Base-by-base conservation (phyloP, 768 basidiomycete species). In the Crucibulum laeve region DNA sequence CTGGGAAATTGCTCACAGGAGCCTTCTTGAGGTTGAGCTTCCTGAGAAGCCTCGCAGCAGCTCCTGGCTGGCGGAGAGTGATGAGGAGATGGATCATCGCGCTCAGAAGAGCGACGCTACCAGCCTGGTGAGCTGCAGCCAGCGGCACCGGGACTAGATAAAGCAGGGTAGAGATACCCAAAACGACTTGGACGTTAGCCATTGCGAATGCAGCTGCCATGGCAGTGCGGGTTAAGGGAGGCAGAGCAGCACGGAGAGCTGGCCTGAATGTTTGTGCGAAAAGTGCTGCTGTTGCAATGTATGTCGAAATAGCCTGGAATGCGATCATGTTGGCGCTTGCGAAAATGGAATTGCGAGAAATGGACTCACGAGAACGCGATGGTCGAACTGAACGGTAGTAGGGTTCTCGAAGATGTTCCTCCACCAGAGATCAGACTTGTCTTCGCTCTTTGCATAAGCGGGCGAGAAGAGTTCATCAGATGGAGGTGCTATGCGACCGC, bases 401-500 rank as follows among this genome's bases (percentile, higher is more conserved):
- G 96, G 96, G 57, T 99, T 99, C 67, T 99, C 96, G 49, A 96
- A 82, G 40, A 98, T 70, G 61, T 97, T 98, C 47, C 96, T 74
- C 91, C 92, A 95, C 86, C 87, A 94, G n/a, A 79, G 58, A 56
- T 96, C 92, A 1, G 79, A 80, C 49, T 77, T 70, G 59, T 89
- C 85, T 0, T 67, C 53, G 23, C 62, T 76, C 60, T 82, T 80
- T 5, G 91, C 79, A 60, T 96, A 98, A 5, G 71, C 68, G 1
- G 74, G 57, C 21, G 88, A 82, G 58, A 94, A 80, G 19, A 99
- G 76, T 61, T 98, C 96, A 26, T 84, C 77, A 5, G 69, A 48
- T 0, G 93, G 92, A 3, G 96, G 96, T 3, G 79, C 76, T 13
- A 97, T 62, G 13, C 82, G 76, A 5, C 87, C 93, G 26, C 91